A percentile compares a stretch with the other conserved stretches of the same genome.
These are phyloP conservation scores for Phytophthora foliorum DNA, from an alignment of 352 stramenopile genomes.

Conservation along the genomic window DNA sequence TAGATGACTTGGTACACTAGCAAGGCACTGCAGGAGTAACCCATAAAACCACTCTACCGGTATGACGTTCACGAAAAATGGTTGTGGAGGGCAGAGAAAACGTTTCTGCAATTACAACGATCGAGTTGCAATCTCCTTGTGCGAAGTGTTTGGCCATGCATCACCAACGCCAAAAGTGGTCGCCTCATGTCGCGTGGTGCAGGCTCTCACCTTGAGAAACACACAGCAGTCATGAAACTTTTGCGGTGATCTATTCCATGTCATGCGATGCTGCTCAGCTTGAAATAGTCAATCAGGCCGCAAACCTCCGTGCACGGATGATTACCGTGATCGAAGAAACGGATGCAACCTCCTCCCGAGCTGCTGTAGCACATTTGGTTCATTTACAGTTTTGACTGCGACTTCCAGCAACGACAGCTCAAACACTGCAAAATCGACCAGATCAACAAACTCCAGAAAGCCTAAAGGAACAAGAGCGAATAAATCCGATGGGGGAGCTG, in stretches of 20 bases:
- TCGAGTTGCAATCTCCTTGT: slow-evolving; percentile 10
- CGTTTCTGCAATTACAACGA: not conserved
- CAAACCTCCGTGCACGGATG: not conserved
- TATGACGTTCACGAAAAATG: slow-evolving; percentile 17
- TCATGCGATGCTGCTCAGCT: not conserved
- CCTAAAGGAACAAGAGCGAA: not conserved
- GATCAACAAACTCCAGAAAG: slow-evolving; percentile 1
- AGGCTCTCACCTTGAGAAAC: not conserved
- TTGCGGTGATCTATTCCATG: not conserved
- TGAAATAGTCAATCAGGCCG: not conserved
- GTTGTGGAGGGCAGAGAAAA: not conserved
- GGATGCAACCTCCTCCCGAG: slow-evolving; percentile 11
- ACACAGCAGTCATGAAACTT: not conserved
- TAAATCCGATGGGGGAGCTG: slow-evolving; percentile 14
- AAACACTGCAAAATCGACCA: not conserved
- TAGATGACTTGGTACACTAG: slow-evolving; percentile 27
- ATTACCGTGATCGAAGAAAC: slow-evolving; percentile 9
- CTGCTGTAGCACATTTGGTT: not conserved
- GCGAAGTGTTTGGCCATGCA: slow-evolving; percentile 3
- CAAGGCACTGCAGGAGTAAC: slow-evolving; percentile 19
- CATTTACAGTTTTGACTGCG: slow-evolving; percentile 29
- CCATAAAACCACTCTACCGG: slow-evolving; percentile 16
- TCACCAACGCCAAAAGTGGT: not conserved
- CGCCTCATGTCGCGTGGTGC: not conserved
- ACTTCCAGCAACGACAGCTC: not conserved